Evolutionary conservation across 1,284 basidiomycete genomes (phyloP).

Genomic region (Rhodotorula mucilaginosa): DNA sequence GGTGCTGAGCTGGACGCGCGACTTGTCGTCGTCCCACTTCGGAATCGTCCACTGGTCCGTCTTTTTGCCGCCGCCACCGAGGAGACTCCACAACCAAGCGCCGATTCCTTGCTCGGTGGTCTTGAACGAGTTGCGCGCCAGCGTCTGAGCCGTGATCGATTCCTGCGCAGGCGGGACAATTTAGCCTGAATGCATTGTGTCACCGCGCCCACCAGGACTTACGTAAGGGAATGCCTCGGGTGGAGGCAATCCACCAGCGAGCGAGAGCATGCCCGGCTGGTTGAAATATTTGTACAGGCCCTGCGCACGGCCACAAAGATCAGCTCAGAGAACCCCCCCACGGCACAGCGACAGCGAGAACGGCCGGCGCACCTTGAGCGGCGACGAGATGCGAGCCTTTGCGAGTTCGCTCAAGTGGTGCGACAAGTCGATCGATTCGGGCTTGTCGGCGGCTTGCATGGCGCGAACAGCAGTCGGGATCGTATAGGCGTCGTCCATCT

Average conservation of each 20-base stretch:
- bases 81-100: constrained; percentile 65
- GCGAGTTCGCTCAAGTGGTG: constrained; percentile 63
- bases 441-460: constrained; percentile 7
- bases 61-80: constrained; percentile 53
- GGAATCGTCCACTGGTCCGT: constrained; percentile 60
- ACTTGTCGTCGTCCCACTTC: constrained; percentile 54
- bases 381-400: constrained; percentile 57
- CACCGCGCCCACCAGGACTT: background rate
- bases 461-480: background rate
- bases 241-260: constrained; percentile 60
- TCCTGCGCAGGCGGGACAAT: constrained; percentile 41
- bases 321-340: background rate
- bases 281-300: constrained; percentile 57
- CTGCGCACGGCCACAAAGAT: background rate
- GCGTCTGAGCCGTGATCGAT: constrained; percentile 56
- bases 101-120: constrained; percentile 42
- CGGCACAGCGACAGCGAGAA: background rate
- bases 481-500: constrained; percentile 3
- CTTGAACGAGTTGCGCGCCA: constrained; percentile 51
- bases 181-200: background rate
- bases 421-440: constrained; percentile 57
- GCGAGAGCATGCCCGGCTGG: constrained; percentile 41
- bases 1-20: constrained; percentile 60
- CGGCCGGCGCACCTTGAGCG: constrained; percentile 56
- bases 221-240: constrained; percentile 51